Evolutionary conservation across 495 filamentous ascomycete genomes (phyloP).

Genomic region (Xylaria longipes): DNA sequence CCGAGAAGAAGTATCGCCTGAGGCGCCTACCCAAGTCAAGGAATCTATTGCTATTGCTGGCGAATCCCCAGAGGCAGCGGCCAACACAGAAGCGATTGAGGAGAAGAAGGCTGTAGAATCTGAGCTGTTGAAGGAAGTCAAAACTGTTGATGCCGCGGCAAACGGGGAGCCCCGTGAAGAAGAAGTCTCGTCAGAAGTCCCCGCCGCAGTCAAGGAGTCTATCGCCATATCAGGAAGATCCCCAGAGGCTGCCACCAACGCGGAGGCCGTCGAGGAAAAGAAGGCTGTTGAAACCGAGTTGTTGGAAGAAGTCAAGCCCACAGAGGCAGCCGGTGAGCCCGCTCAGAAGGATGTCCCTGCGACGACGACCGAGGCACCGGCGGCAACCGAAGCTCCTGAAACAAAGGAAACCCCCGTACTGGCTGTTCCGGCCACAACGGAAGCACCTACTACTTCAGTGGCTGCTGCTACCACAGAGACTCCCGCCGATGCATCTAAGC

Average conservation of each 20-base stretch:
- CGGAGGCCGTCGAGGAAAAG: constrained; percentile 77
- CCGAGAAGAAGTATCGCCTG: constrained; percentile 49
- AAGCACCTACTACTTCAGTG: constrained; percentile 25
- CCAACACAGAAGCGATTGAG: constrained; percentile 68
- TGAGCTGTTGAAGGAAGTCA: constrained; percentile 63
- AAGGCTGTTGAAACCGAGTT: constrained; percentile 74
- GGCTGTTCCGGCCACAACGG: constrained; percentile 22
- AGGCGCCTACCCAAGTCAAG: constrained; percentile 76
- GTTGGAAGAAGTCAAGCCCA: constrained; percentile 52
- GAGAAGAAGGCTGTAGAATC: constrained; percentile 80
- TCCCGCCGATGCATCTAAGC: constrained; percentile 1
- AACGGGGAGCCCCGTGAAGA: constrained; percentile 45
- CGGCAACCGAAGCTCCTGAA: constrained; percentile 27
- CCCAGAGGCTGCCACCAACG: constrained; percentile 75
- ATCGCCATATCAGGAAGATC: constrained; percentile 64
- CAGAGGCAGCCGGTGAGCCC: constrained; percentile 26
- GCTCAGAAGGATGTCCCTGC: constrained; percentile 20
- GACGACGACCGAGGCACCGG: constrained; percentile 34
- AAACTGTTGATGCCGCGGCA: constrained; percentile 35
- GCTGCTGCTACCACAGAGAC: constrained; percentile 30
- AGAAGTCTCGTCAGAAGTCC: constrained; percentile 62
- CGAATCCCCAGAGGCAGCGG: constrained; percentile 71
- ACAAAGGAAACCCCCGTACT: constrained; percentile 30
- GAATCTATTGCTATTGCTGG: constrained; percentile 72
- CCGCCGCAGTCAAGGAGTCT: constrained; percentile 75